Conservation (phyloP, 1,284 basidiomycete genomes). For the Phlebopus sp. region DNA sequence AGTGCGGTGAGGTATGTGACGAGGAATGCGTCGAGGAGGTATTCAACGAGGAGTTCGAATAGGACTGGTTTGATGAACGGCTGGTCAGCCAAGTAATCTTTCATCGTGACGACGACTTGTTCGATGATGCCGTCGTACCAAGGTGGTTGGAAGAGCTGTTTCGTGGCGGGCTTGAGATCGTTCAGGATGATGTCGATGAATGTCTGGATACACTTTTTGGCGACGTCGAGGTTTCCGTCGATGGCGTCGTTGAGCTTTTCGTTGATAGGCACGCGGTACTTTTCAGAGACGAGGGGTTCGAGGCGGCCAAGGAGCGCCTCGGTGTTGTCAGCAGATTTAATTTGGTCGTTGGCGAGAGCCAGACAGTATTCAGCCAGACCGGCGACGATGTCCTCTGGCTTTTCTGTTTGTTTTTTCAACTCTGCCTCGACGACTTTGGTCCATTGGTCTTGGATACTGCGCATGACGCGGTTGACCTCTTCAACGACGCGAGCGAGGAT, state of each 20-base stretch:
- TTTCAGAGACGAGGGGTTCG: slow-evolving; percentile 90
- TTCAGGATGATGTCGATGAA: slow-evolving; percentile 95
- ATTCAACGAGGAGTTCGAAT: slow-evolving; percentile 90
- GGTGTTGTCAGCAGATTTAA: slow-evolving; percentile 93
- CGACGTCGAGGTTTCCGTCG: slow-evolving; percentile 97
- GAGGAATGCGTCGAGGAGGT: slow-evolving; percentile 90
- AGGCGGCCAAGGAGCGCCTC: slow-evolving; percentile 84
- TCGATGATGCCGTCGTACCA: slow-evolving; percentile 90
- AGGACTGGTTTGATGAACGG: slow-evolving; percentile 88
- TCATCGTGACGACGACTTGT: slow-evolving; percentile 92
- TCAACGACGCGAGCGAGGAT: slow-evolving; percentile 90
- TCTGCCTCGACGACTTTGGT: slow-evolving; percentile 81
- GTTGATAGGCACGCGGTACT: slow-evolving; percentile 83
- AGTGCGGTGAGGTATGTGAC: slow-evolving; percentile 89
- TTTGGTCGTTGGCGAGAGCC: slow-evolving; percentile 97
- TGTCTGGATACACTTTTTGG: slow-evolving; percentile 93
- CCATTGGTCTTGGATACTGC: slow-evolving; percentile 89
- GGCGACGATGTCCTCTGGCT: slow-evolving; percentile 84
- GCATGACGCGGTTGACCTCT: slow-evolving; percentile 90
- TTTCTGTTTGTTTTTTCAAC: slow-evolving; percentile 84
- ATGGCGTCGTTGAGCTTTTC: slow-evolving; percentile 94
- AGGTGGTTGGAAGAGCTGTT: slow-evolving; percentile 76
- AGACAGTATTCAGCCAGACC: slow-evolving; percentile 96
- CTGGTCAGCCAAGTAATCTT: slow-evolving; percentile 93
- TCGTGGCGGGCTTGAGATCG: slow-evolving; percentile 88